phyloP scores from a whole-genome alignment of 75 land plant genomes.

The Pinus tabuliformis region DNA sequence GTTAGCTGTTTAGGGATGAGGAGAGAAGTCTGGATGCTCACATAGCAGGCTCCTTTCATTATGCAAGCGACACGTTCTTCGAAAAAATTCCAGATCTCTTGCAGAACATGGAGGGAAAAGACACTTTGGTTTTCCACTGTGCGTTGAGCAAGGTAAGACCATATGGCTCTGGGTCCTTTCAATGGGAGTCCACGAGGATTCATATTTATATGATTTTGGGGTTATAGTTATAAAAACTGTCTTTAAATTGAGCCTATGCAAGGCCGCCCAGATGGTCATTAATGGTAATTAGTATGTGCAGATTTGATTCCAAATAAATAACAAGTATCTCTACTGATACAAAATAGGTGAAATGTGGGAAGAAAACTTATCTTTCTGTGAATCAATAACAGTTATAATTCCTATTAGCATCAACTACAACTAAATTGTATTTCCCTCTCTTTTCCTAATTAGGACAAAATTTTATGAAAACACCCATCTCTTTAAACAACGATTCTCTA shows the following conservation, averaged over 20 bases:
- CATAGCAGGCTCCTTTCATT: conserved; percentile 91
- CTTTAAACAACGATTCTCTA: too few relatives aligned
- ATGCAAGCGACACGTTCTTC: conserved; percentile 66
- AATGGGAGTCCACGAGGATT: too few relatives aligned
- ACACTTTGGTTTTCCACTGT: conserved; percentile 92
- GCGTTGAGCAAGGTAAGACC: conserved; percentile 84
- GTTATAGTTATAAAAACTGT: too few relatives aligned
- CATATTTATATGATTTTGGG: too few relatives aligned
- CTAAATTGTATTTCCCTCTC: too few relatives aligned
- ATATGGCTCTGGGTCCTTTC: not conserved
- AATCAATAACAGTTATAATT: not conserved
- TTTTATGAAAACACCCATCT: too few relatives aligned
- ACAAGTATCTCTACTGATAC: not conserved
- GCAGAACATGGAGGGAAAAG: conserved; percentile 56
- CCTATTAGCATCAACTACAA: too few relatives aligned
- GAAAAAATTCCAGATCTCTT: conserved; percentile 68
- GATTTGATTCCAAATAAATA: too few relatives aligned
- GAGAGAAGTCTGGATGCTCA: conserved; percentile 89
- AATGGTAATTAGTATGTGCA: too few relatives aligned
- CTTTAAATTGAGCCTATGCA: too few relatives aligned
- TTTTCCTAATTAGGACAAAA: too few relatives aligned
- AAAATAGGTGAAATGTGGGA: not conserved
- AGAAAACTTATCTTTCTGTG: not conserved
- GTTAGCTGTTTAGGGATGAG: conserved; percentile 63
- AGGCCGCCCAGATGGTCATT: too few relatives aligned